Evolutionary conservation across 208 protist species (phyloP), one percentile per base, ranked within the genome.

Genomic region (Acanthamoeba sp.): DNA sequence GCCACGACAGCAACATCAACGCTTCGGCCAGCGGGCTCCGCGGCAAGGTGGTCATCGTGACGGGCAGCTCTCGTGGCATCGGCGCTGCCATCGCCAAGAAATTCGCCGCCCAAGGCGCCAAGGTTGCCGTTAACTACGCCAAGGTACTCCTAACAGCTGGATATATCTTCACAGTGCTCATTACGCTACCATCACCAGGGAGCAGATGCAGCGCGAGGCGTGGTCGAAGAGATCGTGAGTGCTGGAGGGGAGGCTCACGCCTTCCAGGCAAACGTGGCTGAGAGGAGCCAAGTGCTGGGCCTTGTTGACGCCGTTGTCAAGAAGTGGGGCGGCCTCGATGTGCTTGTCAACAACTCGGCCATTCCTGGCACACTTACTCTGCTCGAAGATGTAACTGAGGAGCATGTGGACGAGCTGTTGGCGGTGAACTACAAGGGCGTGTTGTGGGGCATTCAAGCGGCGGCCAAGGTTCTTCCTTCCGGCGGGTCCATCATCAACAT

Each of bases 401-500:
- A 48, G 36, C 7, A 45, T 2, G 78, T 88, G 2, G 78, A 88
- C 22, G 3, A n/a, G 20, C 22, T 88, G 78, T 2, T 88, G 27
- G 38, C 36, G 7, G 38, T 55, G 2, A 88, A 88, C 42, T 55
- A 55, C 66, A 76, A 76, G 66, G 29, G 66, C 36, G 12, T 27
- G 9, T 20, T 76, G 9, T 76, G 66, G 66, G 66, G 32, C 3
- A 76, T 76, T 10, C 66, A 76, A 18, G 66, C 66, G 9, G 66
- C 66, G n/a, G 10, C 78, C 78, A 55, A 48, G 27, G 78, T 88
- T 12, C 48, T 88, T n/a, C 78, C 27, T 12, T 38, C 78, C 3
- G 78, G 78, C 24, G 78, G 78, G 18, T 55, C 36, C 27, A 88
- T 91, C 52, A 69, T 91, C 85, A 69, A 91, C 85, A 34, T 91